These are phyloP conservation scores for Lactarius sp. DNA, from an alignment of 768 basidiomycete genomes.

Conservation along the genomic window DNA sequence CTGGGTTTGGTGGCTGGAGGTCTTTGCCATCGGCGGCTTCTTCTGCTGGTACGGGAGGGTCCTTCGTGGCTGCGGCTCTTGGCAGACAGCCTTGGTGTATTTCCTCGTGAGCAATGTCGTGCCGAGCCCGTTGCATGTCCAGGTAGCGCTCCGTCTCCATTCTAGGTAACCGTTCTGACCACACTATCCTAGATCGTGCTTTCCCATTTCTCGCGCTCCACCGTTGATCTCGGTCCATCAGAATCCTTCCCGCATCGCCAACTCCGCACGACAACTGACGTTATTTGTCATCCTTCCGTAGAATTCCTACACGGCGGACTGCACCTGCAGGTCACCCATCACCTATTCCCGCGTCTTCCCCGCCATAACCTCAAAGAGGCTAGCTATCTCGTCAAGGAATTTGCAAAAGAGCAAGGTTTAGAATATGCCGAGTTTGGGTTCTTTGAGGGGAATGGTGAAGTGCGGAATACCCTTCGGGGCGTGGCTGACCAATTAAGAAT, in stretches of 20 bases:
- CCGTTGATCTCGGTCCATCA: conserved; percentile 79
- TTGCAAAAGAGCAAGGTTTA: conserved; percentile 77
- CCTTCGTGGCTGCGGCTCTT: conserved; percentile 64
- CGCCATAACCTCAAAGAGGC: conserved; percentile 88
- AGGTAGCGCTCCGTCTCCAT: conserved; percentile 46
- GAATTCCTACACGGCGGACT: conserved; percentile 96
- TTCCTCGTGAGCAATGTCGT: conserved; percentile 79
- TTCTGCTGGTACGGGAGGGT: conserved; percentile 83
- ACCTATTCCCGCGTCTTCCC: conserved; percentile 92
- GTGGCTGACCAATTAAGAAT: conserved; percentile 88
- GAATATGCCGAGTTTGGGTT: conserved; percentile 92
- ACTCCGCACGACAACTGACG: conserved; percentile 95
- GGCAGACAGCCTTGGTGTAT: conserved; percentile 66
- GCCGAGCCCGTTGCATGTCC: conserved; percentile 90
- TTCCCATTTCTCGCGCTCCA: conserved; percentile 96
- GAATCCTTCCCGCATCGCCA: conserved; percentile 95
- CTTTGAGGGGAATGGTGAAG: conserved; percentile 77
- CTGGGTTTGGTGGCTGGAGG: conserved; percentile 77
- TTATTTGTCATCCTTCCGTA: conserved; percentile 77
- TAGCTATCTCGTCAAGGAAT: conserved; percentile 79
- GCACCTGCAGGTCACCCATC: conserved; percentile 95
- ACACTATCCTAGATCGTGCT: conserved; percentile 70
- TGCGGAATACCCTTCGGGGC: conserved; percentile 70
- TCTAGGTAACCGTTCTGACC: conserved; percentile 4
- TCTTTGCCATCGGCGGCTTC: conserved; percentile 72